Evolutionary conservation across 345 rosid species (phyloP).

Genomic region (Luvunga scandens): DNA sequence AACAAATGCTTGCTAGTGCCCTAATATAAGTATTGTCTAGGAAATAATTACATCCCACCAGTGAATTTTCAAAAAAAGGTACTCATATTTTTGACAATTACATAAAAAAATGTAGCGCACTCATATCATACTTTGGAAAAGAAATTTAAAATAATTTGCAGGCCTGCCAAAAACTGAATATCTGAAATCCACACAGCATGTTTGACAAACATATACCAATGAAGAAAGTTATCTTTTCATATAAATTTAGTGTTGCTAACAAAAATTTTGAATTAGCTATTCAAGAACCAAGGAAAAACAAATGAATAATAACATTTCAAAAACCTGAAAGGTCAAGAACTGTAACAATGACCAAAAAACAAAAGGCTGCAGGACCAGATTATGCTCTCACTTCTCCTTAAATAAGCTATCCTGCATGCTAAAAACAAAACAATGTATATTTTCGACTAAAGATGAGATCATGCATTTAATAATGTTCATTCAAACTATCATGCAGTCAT

Average conservation of each 20-base stretch:
- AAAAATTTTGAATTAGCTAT: background rate
- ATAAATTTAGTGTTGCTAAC: background rate
- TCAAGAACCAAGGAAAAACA: background rate
- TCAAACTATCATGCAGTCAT: background rate
- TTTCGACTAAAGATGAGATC: background rate
- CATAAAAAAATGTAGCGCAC: background rate
- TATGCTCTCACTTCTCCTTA: background rate
- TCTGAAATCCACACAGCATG: background rate
- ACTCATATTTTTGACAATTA: background rate
- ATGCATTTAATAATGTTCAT: background rate
- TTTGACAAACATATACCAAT: background rate
- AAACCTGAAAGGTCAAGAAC: background rate
- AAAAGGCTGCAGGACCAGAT: background rate
- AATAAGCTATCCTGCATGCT: background rate
- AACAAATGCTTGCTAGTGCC: background rate
- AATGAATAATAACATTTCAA: background rate
- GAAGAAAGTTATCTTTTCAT: background rate
- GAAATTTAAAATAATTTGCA: background rate
- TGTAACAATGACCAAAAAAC: background rate
- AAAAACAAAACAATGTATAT: background rate
- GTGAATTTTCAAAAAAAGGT: background rate
- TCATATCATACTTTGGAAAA: background rate
- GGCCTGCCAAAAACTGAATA: background rate
- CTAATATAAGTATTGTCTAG: background rate
- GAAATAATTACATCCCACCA: background rate